A percentile compares a stretch with the other conserved stretches of the same genome.
phyloP scores from a whole-genome alignment of 345 rosid species.

The Toxicodendron radicans region DNA sequence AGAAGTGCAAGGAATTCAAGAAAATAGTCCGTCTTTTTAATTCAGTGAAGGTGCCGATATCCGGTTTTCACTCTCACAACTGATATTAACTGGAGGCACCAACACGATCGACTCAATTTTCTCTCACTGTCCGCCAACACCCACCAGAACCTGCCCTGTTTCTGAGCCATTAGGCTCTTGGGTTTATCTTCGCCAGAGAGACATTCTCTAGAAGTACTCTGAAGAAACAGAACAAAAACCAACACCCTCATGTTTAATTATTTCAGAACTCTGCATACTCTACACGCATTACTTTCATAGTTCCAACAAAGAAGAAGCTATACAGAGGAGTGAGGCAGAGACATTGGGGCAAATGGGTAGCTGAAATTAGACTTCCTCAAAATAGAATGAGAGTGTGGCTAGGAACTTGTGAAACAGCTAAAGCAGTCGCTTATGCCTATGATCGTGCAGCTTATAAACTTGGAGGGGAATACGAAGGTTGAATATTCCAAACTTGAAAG shows the following conservation, averaged over 20 bases:
- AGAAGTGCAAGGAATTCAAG: conserved; percentile 43
- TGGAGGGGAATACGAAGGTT: conserved; percentile 84
- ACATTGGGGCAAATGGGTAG: conserved; percentile 99
- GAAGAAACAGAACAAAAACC: conserved; percentile 42
- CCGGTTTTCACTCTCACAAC: conserved; percentile 66
- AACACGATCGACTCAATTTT: conserved; percentile 85
- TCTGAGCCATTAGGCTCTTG: conserved; percentile 70
- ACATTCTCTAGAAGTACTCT: conserved; percentile 61
- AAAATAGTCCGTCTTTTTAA: conserved; percentile 26
- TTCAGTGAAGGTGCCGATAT: conserved; percentile 31
- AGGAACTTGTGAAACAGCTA: conserved; percentile 89
- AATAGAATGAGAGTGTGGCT: conserved; percentile 96
- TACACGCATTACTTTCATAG: conserved; percentile 17
- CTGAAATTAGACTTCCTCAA: conserved; percentile 93
- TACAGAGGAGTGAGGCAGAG: conserved; percentile 99
- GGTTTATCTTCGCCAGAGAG: conserved; percentile 84
- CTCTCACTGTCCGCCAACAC: conserved; percentile 49
- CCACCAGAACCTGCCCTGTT: conserved; percentile 24
- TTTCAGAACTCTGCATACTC: conserved; percentile 30
- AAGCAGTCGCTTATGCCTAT: conserved; percentile 93
- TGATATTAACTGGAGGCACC: conserved; percentile 71
- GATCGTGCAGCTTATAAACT: conserved; percentile 99
- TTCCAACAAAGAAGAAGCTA: conserved; percentile 63
- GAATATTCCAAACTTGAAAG: conserved; percentile 80
- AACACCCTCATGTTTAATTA: conserved; percentile 4